These are phyloP conservation scores for Hordeum vulgare DNA, from an alignment of 176 grass and related monocot species.

Conservation along the genomic window MorexV3_pseudomolecules_assembly NC_058521.1:572521284-572521783, in stretches of 20 bases:
- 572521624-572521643: neutral
- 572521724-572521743: constrained; percentile 30
- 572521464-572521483: neutral
- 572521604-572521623: constrained; percentile 5
- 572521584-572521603: constrained; percentile 2
- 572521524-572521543: neutral
- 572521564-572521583: neutral
- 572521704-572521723: neutral
- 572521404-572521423: neutral
- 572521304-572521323: neutral
- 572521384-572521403: neutral
- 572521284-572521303: neutral
- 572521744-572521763: constrained; percentile 21
- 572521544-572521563: too few relatives aligned
- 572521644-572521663: neutral
- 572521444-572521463: neutral
- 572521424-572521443: neutral
- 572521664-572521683: neutral
- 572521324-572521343: neutral
- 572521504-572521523: too few relatives aligned
- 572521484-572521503: neutral
- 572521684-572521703: neutral
- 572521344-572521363: neutral
- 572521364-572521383: neutral
- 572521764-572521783: constrained; percentile 29